Evolutionary conservation across 768 basidiomycete genomes (phyloP).

Genomic region (Clitopilus hobsonii): DNA sequence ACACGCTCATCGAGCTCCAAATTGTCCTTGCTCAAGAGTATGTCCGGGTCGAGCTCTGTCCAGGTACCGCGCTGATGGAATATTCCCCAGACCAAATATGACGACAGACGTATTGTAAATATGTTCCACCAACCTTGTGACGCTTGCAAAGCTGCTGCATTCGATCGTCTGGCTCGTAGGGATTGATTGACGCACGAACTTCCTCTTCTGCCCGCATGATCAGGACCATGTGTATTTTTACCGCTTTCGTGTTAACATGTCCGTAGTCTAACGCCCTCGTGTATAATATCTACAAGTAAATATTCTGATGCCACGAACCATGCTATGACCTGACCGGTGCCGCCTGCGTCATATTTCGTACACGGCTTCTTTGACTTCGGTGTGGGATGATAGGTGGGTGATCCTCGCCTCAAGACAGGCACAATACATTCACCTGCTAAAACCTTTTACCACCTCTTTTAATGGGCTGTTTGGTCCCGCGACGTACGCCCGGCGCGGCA

Average conservation of each 20-base stretch:
- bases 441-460: slow-evolving; percentile 75
- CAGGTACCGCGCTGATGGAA: not conserved
- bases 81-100: slow-evolving; percentile 29
- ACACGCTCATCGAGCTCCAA: slow-evolving; percentile 57
- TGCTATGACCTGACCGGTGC: not conserved
- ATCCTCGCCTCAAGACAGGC: too few relatives aligned
- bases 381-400: too few relatives aligned
- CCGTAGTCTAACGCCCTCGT: not conserved
- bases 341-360: not conserved
- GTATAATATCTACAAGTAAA: not conserved
- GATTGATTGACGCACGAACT: not conserved
- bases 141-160: slow-evolving; percentile 37
- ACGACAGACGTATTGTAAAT: slow-evolving; percentile 55
- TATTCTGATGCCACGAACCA: too few relatives aligned
- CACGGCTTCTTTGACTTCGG: not conserved
- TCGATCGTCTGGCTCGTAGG: slow-evolving; percentile 14
- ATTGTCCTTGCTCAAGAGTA: slow-evolving; percentile 51
- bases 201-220: not conserved
- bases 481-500: slow-evolving; percentile 24
- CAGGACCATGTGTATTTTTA: not conserved
- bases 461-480: slow-evolving; percentile 67
- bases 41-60: not conserved
- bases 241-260: not conserved
- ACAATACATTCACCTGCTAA: slow-evolving; percentile 27
- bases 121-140: slow-evolving; percentile 67